A percentile compares a stretch with the other conserved stretches of the same genome.
phyloP scores from a whole-genome alignment of 2,329 filamentous ascomycete genomes.

The Hawksworthiomyces lignivorus region DNA sequence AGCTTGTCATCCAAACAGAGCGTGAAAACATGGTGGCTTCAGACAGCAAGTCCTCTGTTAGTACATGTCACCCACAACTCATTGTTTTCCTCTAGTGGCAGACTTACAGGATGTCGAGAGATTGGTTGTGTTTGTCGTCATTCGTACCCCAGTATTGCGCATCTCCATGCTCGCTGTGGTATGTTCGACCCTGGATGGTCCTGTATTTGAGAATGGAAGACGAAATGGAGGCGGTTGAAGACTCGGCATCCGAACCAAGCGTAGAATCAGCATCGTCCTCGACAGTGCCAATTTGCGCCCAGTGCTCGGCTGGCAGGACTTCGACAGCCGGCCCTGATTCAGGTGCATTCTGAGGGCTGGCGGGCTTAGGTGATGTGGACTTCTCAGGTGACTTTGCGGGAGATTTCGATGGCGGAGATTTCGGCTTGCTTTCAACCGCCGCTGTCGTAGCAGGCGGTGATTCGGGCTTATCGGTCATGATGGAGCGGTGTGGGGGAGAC shows the following conservation, averaged over 20 bases:
- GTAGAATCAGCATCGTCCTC: slow-evolving; percentile 8
- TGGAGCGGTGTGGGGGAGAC: too few species aligned
- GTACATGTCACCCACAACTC: too few species aligned
- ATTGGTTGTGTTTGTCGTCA: slow-evolving; percentile 24
- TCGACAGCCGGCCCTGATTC: too few species aligned
- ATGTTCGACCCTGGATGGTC: slow-evolving; percentile 23
- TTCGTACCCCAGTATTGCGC: slow-evolving; percentile 25
- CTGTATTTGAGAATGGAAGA: slow-evolving; percentile 25
- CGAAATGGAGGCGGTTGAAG: slow-evolving; percentile 21
- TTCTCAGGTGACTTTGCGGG: too few species aligned
- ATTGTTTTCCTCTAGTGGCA: too few species aligned
- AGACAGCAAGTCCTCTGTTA: neutral
- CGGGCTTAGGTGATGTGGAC: too few species aligned
- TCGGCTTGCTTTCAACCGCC: too few species aligned
- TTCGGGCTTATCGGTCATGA: too few species aligned
- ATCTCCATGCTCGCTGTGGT: slow-evolving; percentile 20
- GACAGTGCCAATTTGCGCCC: neutral
- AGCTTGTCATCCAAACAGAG: slow-evolving; percentile 18
- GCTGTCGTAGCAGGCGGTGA: too few species aligned
- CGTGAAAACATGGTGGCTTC: slow-evolving; percentile 8
- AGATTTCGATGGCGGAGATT: too few species aligned
- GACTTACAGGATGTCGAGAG: slow-evolving; percentile 24
- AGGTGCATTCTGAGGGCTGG: too few species aligned
- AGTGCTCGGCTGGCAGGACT: neutral
- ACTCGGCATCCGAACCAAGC: neutral